Percentiles rank a stretch among this genome's conserved stretches.
Evolutionary conservation across 768 basidiomycete genomes (phyloP).

Genomic region (Boletus fagicola): DNA sequence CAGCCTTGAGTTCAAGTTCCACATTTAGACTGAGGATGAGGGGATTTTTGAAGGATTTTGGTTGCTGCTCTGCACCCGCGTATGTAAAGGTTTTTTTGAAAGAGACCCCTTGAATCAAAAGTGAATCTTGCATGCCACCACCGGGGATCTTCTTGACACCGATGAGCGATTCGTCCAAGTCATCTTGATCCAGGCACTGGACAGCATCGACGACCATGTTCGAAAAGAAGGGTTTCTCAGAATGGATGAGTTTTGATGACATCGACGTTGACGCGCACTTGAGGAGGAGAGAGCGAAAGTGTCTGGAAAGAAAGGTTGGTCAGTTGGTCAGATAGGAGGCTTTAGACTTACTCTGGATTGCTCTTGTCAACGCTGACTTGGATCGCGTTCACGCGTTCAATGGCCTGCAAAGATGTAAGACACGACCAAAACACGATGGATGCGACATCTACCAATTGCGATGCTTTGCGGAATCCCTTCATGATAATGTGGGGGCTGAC

Average conservation of each 20-base stretch:
- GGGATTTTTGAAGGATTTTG: slow-evolving; percentile 86
- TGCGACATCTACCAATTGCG: slow-evolving; percentile 65
- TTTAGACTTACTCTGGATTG: slow-evolving; percentile 74
- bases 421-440: slow-evolving; percentile 7
- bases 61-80: slow-evolving; percentile 98
- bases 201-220: slow-evolving; percentile 99
- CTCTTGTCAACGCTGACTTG: slow-evolving; percentile 89
- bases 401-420: slow-evolving; percentile 50
- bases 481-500: slow-evolving; percentile 97
- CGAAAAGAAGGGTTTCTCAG: slow-evolving; percentile 98
- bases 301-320: slow-evolving; percentile 44
- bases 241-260: slow-evolving; percentile 99
- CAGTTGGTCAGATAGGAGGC: background rate
- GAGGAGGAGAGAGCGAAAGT: slow-evolving; percentile 89
- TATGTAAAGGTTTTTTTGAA: slow-evolving; percentile 99
- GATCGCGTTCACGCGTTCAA: slow-evolving; percentile 83
- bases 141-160: slow-evolving; percentile 98
- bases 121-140: slow-evolving; percentile 95
- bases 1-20: slow-evolving; percentile 97
- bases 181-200: slow-evolving; percentile 84
- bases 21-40: slow-evolving; percentile 94
- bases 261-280: slow-evolving; percentile 99
- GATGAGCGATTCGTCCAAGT: slow-evolving; percentile 93
- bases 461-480: slow-evolving; percentile 90
- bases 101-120: slow-evolving; percentile 84